Evolutionary conservation across 2,329 filamentous ascomycete genomes (phyloP), one percentile per base, ranked within the genome.

Genomic region (Apiospora koreana): DNA sequence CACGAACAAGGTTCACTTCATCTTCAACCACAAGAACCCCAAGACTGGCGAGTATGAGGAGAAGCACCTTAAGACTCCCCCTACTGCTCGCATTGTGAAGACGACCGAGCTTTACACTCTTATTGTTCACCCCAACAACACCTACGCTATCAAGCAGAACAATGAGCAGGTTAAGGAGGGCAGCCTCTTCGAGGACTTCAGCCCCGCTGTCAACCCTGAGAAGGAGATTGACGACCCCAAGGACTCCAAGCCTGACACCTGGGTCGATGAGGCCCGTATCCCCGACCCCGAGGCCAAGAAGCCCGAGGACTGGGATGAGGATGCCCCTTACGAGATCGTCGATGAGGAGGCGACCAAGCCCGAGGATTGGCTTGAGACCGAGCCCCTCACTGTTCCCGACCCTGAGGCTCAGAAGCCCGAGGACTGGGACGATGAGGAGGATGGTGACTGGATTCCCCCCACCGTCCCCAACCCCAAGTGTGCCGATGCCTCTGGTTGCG

Each of bases 11-110:
- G 93, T 97, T 68, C 89, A 91, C 84, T 97, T 99, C 87, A 99
- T 99, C 84, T 97, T 99, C 91, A 96, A 97, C 86, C 96, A 99
- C 93, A 99, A 98, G 93, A 99, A 98, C 91, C 96, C 96, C 81
- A 98, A 97, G 93, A 98, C 94, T 65, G 95, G 95, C 86, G 94
- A 98, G 85, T 99, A 99, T 80, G 95, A 99, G 89, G 96, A 99
- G 93, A 99, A 99, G 92, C 96, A 99, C 86, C 89, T 99, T 74
- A 91, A 89, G 81, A 89, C 88, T 78, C 92, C 95, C 74, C 95
- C 96, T 72, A 88, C 92, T 71, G 95, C 95, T 80, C 93, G 92
- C 81, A 96, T 97, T 79, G 88, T 91, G 86, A 98, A 98, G 91
- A 92, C 94, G 74, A 93, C 93, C 73, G 92, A 95, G 83, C 92